Evolutionary conservation across 768 basidiomycete species (phyloP).

Genomic region (Gelatoporia subvermispora): DNA sequence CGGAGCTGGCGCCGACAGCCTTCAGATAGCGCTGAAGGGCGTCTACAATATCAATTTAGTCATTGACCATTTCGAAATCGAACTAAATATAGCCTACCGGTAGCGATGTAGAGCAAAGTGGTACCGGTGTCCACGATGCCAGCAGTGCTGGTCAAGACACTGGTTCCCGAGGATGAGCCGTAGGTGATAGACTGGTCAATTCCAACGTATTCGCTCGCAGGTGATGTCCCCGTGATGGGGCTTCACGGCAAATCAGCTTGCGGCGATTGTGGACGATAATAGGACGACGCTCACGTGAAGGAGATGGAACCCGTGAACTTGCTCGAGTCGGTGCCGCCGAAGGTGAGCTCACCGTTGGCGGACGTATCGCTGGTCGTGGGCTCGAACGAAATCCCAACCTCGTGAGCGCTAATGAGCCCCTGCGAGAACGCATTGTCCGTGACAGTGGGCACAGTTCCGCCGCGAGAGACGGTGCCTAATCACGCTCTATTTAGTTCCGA

Average conservation of each 20-base stretch:
- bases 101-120: constrained; percentile 28
- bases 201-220: constrained; percentile 29
- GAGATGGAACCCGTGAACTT: constrained; percentile 23
- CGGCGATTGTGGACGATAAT: constrained; percentile 1
- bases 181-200: constrained; percentile 31
- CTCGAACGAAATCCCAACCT: constrained; percentile 24
- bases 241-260: constrained; percentile 5
- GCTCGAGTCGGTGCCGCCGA: constrained; percentile 26
- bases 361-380: constrained; percentile 13
- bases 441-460: constrained; percentile 22
- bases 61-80: too few species aligned
- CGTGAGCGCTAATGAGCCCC: constrained; percentile 18
- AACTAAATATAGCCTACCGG: constrained; percentile 11
- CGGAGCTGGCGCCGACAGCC: constrained; percentile 17
- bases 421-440: constrained; percentile 28
- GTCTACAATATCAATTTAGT: constrained; percentile 5
- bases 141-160: constrained; percentile 23
- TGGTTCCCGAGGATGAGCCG: constrained; percentile 15
- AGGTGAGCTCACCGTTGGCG: constrained; percentile 27
- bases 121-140: constrained; percentile 38
- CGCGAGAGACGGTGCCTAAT: neutral
- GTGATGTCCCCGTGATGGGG: constrained; percentile 27
- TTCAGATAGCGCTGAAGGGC: constrained; percentile 20
- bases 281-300: constrained; percentile 18
- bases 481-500: neutral